A percentile compares a stretch with the other conserved stretches of the same genome.
Evolutionary conservation across 371 early-diverging fungal genomes (phyloP).

Genomic region (Mucor piriformis): DNA sequence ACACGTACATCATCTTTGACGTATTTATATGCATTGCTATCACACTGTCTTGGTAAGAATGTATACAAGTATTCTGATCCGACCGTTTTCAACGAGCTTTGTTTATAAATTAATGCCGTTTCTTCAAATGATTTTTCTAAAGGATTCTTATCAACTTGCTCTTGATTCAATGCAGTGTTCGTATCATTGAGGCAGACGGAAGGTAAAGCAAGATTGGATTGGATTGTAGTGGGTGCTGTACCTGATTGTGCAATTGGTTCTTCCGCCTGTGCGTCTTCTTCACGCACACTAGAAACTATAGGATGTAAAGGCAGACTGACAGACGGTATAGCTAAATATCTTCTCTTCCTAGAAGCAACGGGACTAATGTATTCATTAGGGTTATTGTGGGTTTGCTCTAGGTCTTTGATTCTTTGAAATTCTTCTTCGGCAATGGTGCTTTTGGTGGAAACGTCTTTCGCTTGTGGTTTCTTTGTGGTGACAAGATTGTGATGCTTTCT

Average conservation of each 20-base stretch:
- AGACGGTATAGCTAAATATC: background rate
- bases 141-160: background rate
- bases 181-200: background rate
- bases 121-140: slow-evolving; percentile 3
- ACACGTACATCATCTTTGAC: slow-evolving; percentile 18
- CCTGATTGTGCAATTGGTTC: slow-evolving; percentile 6
- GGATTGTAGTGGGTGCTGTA: background rate
- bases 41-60: slow-evolving; percentile 23
- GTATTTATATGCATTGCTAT: slow-evolving; percentile 5
- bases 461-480: slow-evolving; percentile 35
- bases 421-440: slow-evolving; percentile 16
- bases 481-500: slow-evolving; percentile 3
- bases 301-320: background rate
- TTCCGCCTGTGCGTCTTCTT: slow-evolving; percentile 38
- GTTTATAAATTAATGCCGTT: background rate
- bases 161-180: background rate
- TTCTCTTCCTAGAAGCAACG: slow-evolving; percentile 23
- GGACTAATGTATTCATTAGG: slow-evolving; percentile 32
- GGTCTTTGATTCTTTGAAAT: background rate
- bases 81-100: slow-evolving; percentile 28
- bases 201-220: slow-evolving; percentile 2
- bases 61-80: slow-evolving; percentile 26
- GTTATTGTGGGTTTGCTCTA: slow-evolving; percentile 2
- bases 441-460: slow-evolving; percentile 38
- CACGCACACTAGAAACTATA: no score